These are phyloP conservation scores for Rhododendron griersonianum DNA, from an alignment of 148 eudicot species.

Conservation along the genomic window DNA sequence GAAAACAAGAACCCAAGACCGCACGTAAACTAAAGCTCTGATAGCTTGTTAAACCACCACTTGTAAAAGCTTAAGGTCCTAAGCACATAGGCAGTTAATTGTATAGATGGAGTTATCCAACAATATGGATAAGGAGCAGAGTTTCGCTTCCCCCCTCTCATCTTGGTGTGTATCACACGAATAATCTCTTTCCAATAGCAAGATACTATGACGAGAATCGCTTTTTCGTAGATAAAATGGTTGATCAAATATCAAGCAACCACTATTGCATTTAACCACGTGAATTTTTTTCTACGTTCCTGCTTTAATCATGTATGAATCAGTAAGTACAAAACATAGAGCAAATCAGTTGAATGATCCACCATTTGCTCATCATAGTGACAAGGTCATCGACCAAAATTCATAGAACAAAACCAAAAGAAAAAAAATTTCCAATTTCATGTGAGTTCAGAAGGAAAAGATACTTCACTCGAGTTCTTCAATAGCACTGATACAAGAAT, in stretches of 20 bases:
- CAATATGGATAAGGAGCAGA: neutral
- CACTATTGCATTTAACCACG: neutral
- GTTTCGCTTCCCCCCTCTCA: neutral
- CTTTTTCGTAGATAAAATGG: neutral
- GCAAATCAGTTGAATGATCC: neutral
- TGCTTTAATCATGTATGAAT: neutral
- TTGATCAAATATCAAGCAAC: neutral
- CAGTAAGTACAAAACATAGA: neutral
- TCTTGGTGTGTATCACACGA: neutral
- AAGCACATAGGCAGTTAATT: no score
- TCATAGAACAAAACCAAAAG: no score
- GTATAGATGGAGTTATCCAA: neutral
- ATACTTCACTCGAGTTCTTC: neutral
- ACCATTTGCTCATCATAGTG: neutral
- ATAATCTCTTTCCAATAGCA: neutral
- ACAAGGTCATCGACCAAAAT: neutral
- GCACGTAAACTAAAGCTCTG: neutral
- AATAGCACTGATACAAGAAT: neutral
- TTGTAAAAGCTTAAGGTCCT: no score
- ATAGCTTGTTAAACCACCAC: neutral
- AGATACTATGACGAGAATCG: neutral
- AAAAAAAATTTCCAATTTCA: no score
- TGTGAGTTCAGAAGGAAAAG: neutral
- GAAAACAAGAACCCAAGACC: neutral
- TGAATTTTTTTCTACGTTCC: no score